Percentiles rank a stretch among this genome's conserved stretches.
Conservation (phyloP, 495 filamentous ascomycete genomes). For the Aspergillus avenaceus region DNA sequence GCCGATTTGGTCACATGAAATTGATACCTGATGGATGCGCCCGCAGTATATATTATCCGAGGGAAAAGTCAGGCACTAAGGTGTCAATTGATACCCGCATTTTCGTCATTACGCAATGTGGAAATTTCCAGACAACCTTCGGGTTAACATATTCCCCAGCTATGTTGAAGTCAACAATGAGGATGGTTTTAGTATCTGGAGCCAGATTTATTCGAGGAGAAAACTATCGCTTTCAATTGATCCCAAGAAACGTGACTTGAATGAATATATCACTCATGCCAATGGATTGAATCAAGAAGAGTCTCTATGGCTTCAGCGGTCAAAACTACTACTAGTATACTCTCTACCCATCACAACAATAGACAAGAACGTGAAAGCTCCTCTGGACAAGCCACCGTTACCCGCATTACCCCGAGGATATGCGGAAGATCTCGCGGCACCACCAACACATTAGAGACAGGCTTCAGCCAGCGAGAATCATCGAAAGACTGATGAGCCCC, state of each 20-base stretch:
- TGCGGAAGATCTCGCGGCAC: slow-evolving; percentile 42
- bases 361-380: not conserved
- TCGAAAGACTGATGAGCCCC: slow-evolving; percentile 19
- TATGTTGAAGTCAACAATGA: too few species aligned
- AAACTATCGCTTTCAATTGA: too few species aligned
- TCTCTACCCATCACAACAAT: not conserved
- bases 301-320: too few species aligned
- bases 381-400: slow-evolving; percentile 6
- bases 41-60: slow-evolving; percentile 13
- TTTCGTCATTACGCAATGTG: slow-evolving; percentile 21
- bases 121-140: slow-evolving; percentile 7
- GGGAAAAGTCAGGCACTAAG: slow-evolving; percentile 16
- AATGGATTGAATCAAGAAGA: too few species aligned
- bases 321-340: too few species aligned
- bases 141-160: not conserved
- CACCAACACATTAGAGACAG: slow-evolving; percentile 17
- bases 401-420: slow-evolving; percentile 33
- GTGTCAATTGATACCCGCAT: slow-evolving; percentile 5
- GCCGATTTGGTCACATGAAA: not conserved
- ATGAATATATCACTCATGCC: too few species aligned
- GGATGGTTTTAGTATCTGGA: too few species aligned
- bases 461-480: slow-evolving; percentile 30
- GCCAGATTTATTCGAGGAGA: too few species aligned
- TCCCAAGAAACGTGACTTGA: too few species aligned
- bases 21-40: slow-evolving; percentile 8